Evolutionary conservation across 768 basidiomycete genomes (phyloP).

Genomic region (Coprinellus micaceus): DNA sequence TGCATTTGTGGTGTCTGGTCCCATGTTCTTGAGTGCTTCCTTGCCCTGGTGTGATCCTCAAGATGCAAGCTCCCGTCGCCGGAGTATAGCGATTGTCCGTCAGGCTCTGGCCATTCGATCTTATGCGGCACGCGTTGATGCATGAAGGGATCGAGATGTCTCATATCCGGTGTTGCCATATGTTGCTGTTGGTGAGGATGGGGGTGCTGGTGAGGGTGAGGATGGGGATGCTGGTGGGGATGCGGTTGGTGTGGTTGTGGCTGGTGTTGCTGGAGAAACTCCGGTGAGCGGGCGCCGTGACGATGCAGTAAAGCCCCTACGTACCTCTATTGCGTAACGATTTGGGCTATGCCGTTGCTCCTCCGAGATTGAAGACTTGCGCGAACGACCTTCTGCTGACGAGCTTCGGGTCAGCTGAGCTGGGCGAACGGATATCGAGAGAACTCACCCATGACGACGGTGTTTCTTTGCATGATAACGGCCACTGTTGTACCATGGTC

Average conservation of each 20-base stretch:
- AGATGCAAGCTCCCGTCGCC: conserved; percentile 40
- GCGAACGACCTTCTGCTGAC: conserved; percentile 39
- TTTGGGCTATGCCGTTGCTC: conserved; percentile 46
- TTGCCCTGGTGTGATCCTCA: conserved; percentile 42
- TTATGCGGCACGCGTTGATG: conserved; percentile 39
- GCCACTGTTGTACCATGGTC: conserved; percentile 33
- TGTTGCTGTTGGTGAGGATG: not conserved
- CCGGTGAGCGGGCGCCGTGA: conserved; percentile 1
- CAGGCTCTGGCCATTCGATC: conserved; percentile 46
- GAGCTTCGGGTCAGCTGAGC: not conserved
- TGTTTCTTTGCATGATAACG: conserved; percentile 43
- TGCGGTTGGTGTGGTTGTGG: conserved; percentile 34
- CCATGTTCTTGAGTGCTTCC: conserved; percentile 65
- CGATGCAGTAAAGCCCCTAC: conserved; percentile 9
- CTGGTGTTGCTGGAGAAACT: conserved; percentile 4
- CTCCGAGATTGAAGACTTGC: conserved; percentile 50
- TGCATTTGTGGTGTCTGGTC: conserved; percentile 47
- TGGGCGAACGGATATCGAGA: conserved; percentile 15
- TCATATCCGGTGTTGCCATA: not conserved
- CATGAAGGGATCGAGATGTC: conserved; percentile 31
- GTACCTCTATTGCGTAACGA: conserved; percentile 43
- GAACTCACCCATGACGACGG: conserved; percentile 20
- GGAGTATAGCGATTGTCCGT: conserved; percentile 40
- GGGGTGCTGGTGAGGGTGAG: no score
- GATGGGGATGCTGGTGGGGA: not conserved